These are phyloP conservation scores for Herpetomonas tarakana DNA, from an alignment of 208 protist genomes.

Conservation along the genomic window DNA sequence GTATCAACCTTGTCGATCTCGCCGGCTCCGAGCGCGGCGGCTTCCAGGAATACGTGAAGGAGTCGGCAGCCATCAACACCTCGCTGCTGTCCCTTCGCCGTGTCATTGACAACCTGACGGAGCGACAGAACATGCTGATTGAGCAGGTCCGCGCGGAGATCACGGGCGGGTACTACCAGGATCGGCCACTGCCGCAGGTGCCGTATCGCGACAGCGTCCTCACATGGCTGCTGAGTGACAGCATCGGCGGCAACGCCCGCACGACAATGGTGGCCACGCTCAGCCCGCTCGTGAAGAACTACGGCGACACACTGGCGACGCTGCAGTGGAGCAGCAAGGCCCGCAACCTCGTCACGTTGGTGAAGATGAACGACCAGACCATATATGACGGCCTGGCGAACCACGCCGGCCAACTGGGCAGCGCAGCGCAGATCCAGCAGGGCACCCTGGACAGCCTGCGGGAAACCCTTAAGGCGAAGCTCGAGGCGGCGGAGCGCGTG, in stretches of 20 bases:
- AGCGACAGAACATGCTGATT: conserved; percentile 89
- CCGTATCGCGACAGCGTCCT: conserved; percentile 88
- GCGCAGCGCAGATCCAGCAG: conserved; percentile 70
- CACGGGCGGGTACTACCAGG: conserved; percentile 51
- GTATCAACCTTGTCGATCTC: conserved; percentile 90
- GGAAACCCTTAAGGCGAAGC: conserved; percentile 68
- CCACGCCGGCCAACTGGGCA: conserved; percentile 69
- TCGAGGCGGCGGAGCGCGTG: conserved; percentile 52
- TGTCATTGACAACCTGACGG: conserved; percentile 85
- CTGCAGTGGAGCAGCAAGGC: conserved; percentile 91
- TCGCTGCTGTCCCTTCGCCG: conserved; percentile 84
- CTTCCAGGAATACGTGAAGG: conserved; percentile 90
- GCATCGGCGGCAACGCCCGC: conserved; percentile 89
- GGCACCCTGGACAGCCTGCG: conserved; percentile 83
- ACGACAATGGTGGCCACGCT: conserved; percentile 91
- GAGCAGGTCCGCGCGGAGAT: conserved; percentile 81
- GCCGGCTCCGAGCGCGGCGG: conserved; percentile 88
- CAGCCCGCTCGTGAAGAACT: conserved; percentile 88
- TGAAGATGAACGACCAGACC: conserved; percentile 86
- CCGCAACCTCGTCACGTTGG: conserved; percentile 82
- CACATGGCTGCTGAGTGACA: conserved; percentile 90
- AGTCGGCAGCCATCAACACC: conserved; percentile 89
- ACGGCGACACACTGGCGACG: conserved; percentile 83
- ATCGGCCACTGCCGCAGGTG: conserved; percentile 81
- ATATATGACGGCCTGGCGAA: conserved; percentile 66